Conservation (phyloP, 2,329 filamentous ascomycete genomes). For the Fusarium sp. region DNA sequence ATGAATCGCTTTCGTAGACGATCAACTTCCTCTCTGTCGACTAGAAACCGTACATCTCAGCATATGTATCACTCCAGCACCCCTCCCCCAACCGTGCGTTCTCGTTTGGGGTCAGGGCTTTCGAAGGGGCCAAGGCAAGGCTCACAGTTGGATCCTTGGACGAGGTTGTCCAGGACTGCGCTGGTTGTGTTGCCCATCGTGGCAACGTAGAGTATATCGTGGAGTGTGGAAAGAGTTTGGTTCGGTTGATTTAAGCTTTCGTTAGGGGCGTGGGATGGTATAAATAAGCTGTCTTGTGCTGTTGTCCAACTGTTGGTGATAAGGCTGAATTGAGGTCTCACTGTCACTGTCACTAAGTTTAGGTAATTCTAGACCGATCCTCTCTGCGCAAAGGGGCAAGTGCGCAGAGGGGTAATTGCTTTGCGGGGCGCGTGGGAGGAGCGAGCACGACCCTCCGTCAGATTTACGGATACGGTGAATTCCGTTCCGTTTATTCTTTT, state of each 20-base stretch:
- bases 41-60: slow-evolving; percentile 58
- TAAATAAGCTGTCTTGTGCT: slow-evolving; percentile 16
- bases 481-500: slow-evolving; percentile 1
- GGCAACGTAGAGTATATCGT: slow-evolving; percentile 17
- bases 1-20: slow-evolving; percentile 96
- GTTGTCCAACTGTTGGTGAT: slow-evolving; percentile 38
- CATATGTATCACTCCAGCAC: slow-evolving; percentile 14
- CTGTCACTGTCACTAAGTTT: slow-evolving; percentile 32
- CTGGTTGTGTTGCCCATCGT: slow-evolving; percentile 76
- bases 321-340: slow-evolving; percentile 43
- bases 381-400: slow-evolving; percentile 34
- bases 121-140: slow-evolving; percentile 19
- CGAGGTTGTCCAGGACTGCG: slow-evolving; percentile 91
- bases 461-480: slow-evolving; percentile 4
- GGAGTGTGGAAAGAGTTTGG: neutral
- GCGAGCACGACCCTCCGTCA: slow-evolving; percentile 2
- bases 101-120: slow-evolving; percentile 11
- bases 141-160: slow-evolving; percentile 94
- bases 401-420: slow-evolving; percentile 43
- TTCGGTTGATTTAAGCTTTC: neutral
- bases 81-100: slow-evolving; percentile 15
- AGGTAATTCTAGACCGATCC: slow-evolving; percentile 38
- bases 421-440: slow-evolving; percentile 27
- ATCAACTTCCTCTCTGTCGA: slow-evolving; percentile 97
- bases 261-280: neutral